These are phyloP conservation scores for Trichoderma simmonsii DNA, from an alignment of 2,329 filamentous ascomycete species.

Conservation along the genomic window DNA sequence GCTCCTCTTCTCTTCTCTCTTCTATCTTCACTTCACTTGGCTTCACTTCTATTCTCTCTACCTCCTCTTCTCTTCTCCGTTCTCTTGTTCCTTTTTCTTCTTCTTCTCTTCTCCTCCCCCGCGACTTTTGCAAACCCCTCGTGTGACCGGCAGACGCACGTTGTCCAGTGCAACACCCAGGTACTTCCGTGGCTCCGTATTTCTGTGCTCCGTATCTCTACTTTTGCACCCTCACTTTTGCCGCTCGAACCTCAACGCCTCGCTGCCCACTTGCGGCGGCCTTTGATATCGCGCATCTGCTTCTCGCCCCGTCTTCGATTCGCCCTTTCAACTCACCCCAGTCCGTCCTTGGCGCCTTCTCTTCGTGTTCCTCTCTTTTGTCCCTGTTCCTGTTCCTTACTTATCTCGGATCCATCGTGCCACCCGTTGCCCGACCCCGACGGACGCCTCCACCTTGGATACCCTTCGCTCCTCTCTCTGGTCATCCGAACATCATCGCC, in stretches of 20 bases:
- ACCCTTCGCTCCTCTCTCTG: neutral
- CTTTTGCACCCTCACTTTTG: neutral
- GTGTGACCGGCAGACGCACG: slow-evolving; percentile 10
- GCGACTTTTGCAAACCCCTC: neutral
- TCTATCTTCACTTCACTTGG: neutral
- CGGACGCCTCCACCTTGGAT: neutral
- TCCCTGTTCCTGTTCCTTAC: neutral
- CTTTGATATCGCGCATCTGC: slow-evolving; percentile 13
- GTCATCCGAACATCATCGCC: slow-evolving; percentile 9
- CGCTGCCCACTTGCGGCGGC: neutral
- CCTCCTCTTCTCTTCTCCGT: neutral
- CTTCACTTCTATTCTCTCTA: neutral
- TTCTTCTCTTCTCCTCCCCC: neutral
- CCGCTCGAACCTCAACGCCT: neutral
- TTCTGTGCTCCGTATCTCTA: slow-evolving; percentile 4
- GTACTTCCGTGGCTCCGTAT: neutral
- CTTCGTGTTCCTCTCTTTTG: slow-evolving; percentile 1
- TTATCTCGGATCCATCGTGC: neutral
- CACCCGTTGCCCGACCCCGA: neutral
- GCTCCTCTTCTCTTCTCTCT: neutral
- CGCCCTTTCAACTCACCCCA: slow-evolving; percentile 8
- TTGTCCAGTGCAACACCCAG: neutral
- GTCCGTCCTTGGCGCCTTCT: slow-evolving; percentile 4
- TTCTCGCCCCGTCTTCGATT: slow-evolving; percentile 9
- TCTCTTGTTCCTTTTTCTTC: neutral